phyloP scores from a whole-genome alignment of 2,329 filamentous ascomycete genomes.

The Nannizzia gypsea region DNA sequence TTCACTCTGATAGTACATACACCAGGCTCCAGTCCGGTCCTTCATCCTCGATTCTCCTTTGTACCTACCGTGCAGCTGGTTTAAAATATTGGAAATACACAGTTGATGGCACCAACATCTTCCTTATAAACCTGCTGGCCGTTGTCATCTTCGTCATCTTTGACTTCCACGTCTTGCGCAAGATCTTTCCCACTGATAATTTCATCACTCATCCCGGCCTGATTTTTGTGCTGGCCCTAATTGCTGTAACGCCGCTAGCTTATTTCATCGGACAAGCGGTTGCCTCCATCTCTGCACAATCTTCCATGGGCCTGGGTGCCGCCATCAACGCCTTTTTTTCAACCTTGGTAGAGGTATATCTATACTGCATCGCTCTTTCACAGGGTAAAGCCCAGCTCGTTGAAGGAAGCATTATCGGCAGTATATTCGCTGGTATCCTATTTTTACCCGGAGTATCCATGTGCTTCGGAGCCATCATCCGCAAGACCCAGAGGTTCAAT shows the following conservation, averaged over 20 bases:
- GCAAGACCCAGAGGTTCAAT: slow-evolving; percentile 97
- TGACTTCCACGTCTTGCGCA: slow-evolving; percentile 72
- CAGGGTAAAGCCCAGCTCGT: slow-evolving; percentile 89
- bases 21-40: slow-evolving; percentile 59
- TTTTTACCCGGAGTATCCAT: slow-evolving; percentile 92
- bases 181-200: slow-evolving; percentile 55
- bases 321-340: slow-evolving; percentile 98
- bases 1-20: slow-evolving; percentile 72
- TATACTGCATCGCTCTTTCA: slow-evolving; percentile 87
- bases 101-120: slow-evolving; percentile 95
- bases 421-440: slow-evolving; percentile 91
- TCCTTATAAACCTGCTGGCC: slow-evolving; percentile 91
- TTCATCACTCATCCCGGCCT: slow-evolving; percentile 73
- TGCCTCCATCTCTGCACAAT: slow-evolving; percentile 95
- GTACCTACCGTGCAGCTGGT: slow-evolving; percentile 92
- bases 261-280: slow-evolving; percentile 99
- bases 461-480: slow-evolving; percentile 96
- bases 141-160: slow-evolving; percentile 91
- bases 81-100: slow-evolving; percentile 99
- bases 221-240: slow-evolving; percentile 68
- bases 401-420: slow-evolving; percentile 93
- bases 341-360: slow-evolving; percentile 90
- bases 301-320: slow-evolving; percentile 93
- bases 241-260: slow-evolving; percentile 90
- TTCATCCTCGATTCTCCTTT: slow-evolving; percentile 78